Percentiles rank a stretch among this genome's conserved stretches.
Conservation (phyloP, 768 basidiomycete genomes). For the Kwoniella dendrophila region DNA sequence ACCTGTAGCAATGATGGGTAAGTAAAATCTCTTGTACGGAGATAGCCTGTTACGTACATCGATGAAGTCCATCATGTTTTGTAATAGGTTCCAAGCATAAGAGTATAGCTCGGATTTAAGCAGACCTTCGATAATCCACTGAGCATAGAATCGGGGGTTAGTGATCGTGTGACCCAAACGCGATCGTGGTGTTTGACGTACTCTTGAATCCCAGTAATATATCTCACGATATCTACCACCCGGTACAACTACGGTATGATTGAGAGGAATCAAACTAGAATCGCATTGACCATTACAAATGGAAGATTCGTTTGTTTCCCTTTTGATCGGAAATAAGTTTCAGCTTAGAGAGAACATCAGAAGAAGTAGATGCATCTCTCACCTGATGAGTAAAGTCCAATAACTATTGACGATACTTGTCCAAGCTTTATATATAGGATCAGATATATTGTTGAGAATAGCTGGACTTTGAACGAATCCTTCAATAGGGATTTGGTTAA, state of each 20-base stretch:
- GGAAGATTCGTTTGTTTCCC: constrained; percentile 68
- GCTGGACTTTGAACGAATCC: constrained; percentile 68
- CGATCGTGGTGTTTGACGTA: not conserved
- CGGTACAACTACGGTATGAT: constrained; percentile 87
- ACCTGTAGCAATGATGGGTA: constrained; percentile 14
- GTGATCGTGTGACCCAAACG: not conserved
- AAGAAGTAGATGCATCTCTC: constrained; percentile 4
- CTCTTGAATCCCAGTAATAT: constrained; percentile 53
- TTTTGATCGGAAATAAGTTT: too few species aligned
- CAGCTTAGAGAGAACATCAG: not conserved
- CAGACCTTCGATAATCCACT: constrained; percentile 67
- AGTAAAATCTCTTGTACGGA: not conserved
- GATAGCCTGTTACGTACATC: constrained; percentile 54
- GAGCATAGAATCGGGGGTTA: not conserved
- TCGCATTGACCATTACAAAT: constrained; percentile 72
- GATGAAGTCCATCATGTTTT: constrained; percentile 95
- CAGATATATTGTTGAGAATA: constrained; percentile 71
- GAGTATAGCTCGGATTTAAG: constrained; percentile 73
- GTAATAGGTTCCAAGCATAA: constrained; percentile 73
- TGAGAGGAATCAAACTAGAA: constrained; percentile 83
- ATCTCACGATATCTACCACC: constrained; percentile 69
- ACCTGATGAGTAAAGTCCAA: constrained; percentile 75
- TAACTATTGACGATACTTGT: constrained; percentile 77
- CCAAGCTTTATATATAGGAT: constrained; percentile 72
- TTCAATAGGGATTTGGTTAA: constrained; percentile 66